Evolutionary conservation across 2,329 filamentous ascomycete species (phyloP).

Genomic region (Phaeoacremonium minimum): DNA sequence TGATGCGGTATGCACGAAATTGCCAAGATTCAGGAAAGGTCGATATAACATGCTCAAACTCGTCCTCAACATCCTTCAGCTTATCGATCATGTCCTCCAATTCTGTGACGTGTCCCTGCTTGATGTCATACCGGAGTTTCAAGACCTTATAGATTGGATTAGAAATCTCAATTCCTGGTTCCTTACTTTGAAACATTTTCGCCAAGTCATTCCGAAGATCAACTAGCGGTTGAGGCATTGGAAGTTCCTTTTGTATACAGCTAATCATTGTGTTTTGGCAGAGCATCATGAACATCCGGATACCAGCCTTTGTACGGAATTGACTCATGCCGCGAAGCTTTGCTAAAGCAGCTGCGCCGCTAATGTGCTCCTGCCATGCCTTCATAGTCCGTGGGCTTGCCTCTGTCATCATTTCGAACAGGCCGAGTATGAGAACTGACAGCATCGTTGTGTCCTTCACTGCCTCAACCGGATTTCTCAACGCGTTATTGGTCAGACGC

Average conservation of each 20-base stretch:
- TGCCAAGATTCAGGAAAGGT: slow-evolving; percentile 34
- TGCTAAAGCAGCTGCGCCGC: slow-evolving; percentile 46
- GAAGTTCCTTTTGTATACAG: slow-evolving; percentile 43
- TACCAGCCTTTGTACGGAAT: slow-evolving; percentile 38
- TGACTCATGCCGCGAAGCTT: slow-evolving; percentile 43
- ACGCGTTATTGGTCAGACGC: slow-evolving; percentile 42
- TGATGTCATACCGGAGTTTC: slow-evolving; percentile 42
- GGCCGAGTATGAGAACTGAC: slow-evolving; percentile 46
- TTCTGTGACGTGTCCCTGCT: slow-evolving; percentile 25
- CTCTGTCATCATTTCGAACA: slow-evolving; percentile 50
- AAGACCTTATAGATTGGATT: slow-evolving; percentile 39
- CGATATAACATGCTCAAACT: slow-evolving; percentile 33
- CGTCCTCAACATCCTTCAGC: slow-evolving; percentile 33
- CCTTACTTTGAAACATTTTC: slow-evolving; percentile 25
- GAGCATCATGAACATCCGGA: slow-evolving; percentile 50
- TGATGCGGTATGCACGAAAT: slow-evolving; percentile 34
- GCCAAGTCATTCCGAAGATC: slow-evolving; percentile 39
- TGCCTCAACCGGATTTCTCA: slow-evolving; percentile 37
- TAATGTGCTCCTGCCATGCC: slow-evolving; percentile 50
- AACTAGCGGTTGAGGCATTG: slow-evolving; percentile 42
- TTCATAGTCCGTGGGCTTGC: slow-evolving; percentile 38
- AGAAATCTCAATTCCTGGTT: slow-evolving; percentile 37
- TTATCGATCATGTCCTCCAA: slow-evolving; percentile 34
- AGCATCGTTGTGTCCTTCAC: slow-evolving; percentile 48
- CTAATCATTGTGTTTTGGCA: slow-evolving; percentile 46